phyloP scores from a whole-genome alignment of 192 early-diverging fungal species.

The Mortierella claussenii region DNA sequence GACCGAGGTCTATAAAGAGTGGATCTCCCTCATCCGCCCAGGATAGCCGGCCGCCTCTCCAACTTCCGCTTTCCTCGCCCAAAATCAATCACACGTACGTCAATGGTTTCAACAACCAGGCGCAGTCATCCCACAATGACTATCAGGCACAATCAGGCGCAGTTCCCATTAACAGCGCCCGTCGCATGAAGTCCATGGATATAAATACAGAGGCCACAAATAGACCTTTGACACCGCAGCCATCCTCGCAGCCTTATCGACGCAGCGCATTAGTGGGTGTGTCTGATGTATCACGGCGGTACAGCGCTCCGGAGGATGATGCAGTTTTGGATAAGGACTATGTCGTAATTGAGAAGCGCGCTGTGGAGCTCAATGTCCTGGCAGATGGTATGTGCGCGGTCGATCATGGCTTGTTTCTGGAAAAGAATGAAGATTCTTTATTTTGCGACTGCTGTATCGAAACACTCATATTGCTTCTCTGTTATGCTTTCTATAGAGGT shows the following conservation, averaged over 20 bases:
- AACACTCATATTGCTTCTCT: too few relatives aligned
- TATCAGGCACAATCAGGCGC: constrained; percentile 16
- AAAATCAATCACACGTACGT: constrained; percentile 14
- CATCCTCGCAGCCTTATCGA: constrained; percentile 38
- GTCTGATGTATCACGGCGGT: constrained; percentile 33
- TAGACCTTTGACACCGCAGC: constrained; percentile 21
- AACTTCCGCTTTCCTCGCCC: constrained; percentile 40
- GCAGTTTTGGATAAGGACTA: constrained; percentile 73
- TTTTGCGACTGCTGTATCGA: too few relatives aligned
- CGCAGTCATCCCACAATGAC: constrained; percentile 10
- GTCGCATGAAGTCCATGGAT: constrained; percentile 26
- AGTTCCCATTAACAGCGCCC: constrained; percentile 19
- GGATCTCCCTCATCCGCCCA: constrained; percentile 23
- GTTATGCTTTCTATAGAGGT: too few relatives aligned
- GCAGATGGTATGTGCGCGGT: constrained; percentile 68
- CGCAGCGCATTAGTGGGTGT: constrained; percentile 33
- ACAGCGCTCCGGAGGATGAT: constrained; percentile 60
- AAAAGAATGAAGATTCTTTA: too few relatives aligned
- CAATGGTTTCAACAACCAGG: constrained; percentile 6
- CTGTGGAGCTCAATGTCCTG: constrained; percentile 78
- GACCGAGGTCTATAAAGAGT: constrained; percentile 23
- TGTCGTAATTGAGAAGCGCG: constrained; percentile 77
- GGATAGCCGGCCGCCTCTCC: constrained; percentile 36
- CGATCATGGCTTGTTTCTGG: background rate
- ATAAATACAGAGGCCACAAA: constrained; percentile 7